Evolutionary conservation across 202 grass and related monocot genomes (phyloP).

Genomic region (Zoysia matrella): DNA sequence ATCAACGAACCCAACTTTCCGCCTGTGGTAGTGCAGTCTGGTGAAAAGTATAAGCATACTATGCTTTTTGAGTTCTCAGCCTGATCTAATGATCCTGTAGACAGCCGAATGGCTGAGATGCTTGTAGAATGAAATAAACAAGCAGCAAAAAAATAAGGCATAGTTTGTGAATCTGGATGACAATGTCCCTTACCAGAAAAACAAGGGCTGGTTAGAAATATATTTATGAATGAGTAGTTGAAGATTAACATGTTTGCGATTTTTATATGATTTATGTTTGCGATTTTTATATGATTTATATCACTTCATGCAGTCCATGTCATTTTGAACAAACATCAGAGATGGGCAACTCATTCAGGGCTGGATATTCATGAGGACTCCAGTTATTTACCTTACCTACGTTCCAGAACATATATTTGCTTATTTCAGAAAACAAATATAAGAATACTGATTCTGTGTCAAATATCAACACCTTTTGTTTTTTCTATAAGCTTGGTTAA

Average conservation of each 20-base stretch:
- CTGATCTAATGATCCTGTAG: constrained; percentile 25
- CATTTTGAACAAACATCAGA: background rate
- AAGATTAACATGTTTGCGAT: background rate
- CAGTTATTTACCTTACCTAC: background rate
- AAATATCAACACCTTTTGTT: no score
- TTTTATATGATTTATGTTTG: no score
- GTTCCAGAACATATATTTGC: background rate
- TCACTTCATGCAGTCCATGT: background rate
- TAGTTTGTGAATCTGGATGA: background rate
- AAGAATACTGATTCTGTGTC: no score
- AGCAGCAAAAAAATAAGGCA: constrained; percentile 15
- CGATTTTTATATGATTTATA: background rate
- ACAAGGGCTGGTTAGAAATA: background rate
- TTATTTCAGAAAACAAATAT: background rate
- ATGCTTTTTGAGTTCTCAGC: constrained; percentile 59
- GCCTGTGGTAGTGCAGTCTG: constrained; percentile 59
- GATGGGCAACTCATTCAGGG: background rate
- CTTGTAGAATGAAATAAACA: constrained; percentile 42
- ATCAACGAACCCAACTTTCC: constrained; percentile 81
- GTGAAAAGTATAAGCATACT: background rate
- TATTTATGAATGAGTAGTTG: background rate
- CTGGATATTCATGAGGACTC: background rate
- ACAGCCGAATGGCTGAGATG: constrained; percentile 10
- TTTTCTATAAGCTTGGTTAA: no score
- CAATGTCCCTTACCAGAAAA: background rate